Base-by-base conservation (phyloP, 345 rosid genomes). In the Cardamine resedifolia region DNA sequence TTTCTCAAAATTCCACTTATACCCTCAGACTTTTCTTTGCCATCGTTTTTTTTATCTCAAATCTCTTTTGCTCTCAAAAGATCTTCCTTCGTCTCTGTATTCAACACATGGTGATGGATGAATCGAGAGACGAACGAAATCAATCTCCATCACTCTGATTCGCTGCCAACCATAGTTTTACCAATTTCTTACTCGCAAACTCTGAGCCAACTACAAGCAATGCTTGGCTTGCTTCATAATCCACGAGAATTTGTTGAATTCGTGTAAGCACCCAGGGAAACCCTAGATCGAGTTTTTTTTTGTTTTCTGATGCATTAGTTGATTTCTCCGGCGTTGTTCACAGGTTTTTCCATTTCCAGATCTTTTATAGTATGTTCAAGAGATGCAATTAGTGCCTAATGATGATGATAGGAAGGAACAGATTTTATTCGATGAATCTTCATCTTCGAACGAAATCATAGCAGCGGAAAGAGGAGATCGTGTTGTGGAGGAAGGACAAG, bases 301-400 rank as follows among this genome's bases (percentile, higher is more conserved):
- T 41, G 21, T 38, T 61, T 47, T 20, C 56, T 41, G 21, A 55
- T 39, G 53, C 9, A 14, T 18, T 14, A 12, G 26, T 53, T 41
- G 36, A 18, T 33, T 47, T 21, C 27, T 38, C 23, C 23, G 1
- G 43, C 23, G 10, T 38, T 38, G 14, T 56, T 56, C 39, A 19
- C 28, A 58, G 45, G 28, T 34, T 58, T 58, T 19, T 7, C 5
- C 36, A 34, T 61, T 86, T 49, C 66, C 65, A 65, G 66, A 62
- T 52, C 49, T 44, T 39, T 64, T 60, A 27, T 80, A 86, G 75
- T 56, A 81, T 80, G 82, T 57, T 76, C 59, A 31, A 83, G 86
- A 79, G 59, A 96, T 96, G 99, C 96, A 87, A 79, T 85, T 90
- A 82, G 92, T 79, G 68, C 82, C 88, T 74, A 85, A 84, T 84